Evolutionary conservation across 2,329 filamentous ascomycete species (phyloP).

Genomic region (Penicillium sp.): DNA sequence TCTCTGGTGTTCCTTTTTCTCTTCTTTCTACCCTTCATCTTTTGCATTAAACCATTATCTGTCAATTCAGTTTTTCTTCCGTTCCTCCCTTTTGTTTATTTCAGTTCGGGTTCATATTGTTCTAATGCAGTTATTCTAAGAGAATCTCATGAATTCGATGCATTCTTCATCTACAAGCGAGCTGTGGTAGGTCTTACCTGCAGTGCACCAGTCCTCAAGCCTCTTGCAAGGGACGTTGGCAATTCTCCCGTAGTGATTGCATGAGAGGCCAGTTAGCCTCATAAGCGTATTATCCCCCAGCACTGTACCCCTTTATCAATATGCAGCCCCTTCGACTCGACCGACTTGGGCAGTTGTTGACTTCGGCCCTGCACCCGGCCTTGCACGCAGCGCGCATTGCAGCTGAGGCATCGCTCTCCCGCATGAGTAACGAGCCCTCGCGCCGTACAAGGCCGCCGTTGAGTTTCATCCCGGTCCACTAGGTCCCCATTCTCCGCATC

Average conservation of each 20-base stretch:
- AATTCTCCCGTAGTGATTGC: no score
- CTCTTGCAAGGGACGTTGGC: no score
- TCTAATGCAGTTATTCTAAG: conserved; percentile 23
- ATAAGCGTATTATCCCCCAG: no score
- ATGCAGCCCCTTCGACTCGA: conserved; percentile 18
- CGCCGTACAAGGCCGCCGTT: conserved; percentile 16
- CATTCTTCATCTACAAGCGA: conserved; percentile 3
- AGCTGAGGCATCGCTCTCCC: conserved; percentile 9
- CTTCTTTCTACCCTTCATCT: conserved; percentile 9
- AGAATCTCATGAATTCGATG: conserved; percentile 15
- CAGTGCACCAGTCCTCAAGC: conserved; percentile 11
- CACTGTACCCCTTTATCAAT: no score
- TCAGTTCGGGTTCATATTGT: conserved; percentile 25
- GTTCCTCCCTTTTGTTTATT: conserved; percentile 11
- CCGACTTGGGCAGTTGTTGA: conserved; percentile 17
- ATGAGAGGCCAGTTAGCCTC: no score
- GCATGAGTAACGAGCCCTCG: conserved; percentile 11
- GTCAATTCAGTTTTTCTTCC: conserved; percentile 11
- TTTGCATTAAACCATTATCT: conserved; percentile 6
- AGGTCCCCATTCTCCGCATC: conserved; percentile 21
- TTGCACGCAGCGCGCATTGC: no score
- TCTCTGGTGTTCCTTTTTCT: conserved; percentile 7
- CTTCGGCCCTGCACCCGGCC: conserved; percentile 9
- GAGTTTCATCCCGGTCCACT: conserved; percentile 21
- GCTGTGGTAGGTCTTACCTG: conserved; percentile 1